A percentile compares a stretch with the other conserved stretches of the same genome.
Evolutionary conservation across 371 early-diverging fungal species (phyloP).

Genomic region (Capillidium heterosporum): DNA sequence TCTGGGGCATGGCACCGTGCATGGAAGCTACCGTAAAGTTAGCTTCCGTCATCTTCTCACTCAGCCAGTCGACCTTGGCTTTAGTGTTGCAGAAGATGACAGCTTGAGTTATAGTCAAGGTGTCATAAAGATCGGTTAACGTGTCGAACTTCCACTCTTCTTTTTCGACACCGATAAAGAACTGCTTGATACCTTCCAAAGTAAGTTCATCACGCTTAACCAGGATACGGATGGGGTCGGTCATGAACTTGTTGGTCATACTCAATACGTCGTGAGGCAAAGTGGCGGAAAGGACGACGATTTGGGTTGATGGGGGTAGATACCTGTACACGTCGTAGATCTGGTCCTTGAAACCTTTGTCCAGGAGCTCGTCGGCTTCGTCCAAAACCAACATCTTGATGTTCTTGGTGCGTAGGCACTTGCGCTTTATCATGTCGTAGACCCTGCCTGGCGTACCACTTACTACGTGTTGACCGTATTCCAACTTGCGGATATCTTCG

Average conservation of each 20-base stretch:
- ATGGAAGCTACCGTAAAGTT: conserved; percentile 96
- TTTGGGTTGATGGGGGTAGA: conserved; percentile 87
- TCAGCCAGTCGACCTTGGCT: conserved; percentile 95
- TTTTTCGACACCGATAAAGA: conserved; percentile 93
- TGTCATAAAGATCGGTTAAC: conserved; percentile 91
- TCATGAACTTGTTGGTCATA: conserved; percentile 93
- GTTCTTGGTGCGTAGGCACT: conserved; percentile 61
- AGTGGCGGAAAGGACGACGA: conserved; percentile 97
- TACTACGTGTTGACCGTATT: conserved; percentile 83
- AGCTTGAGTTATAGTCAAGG: conserved; percentile 91
- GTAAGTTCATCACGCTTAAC: conserved; percentile 99
- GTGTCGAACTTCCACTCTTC: conserved; percentile 95
- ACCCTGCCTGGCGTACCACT: conserved; percentile 99
- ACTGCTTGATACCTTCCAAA: conserved; percentile 99
- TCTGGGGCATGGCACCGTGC: conserved; percentile 97
- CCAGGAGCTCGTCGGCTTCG: conserved; percentile 99
- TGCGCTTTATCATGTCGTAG: conserved; percentile 93
- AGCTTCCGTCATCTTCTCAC: conserved; percentile 79
- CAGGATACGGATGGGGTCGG: conserved; percentile 92
- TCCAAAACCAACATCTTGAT: conserved; percentile 97
- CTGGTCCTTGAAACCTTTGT: conserved; percentile 95
- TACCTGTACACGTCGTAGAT: conserved; percentile 95
- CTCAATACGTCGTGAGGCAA: conserved; percentile 95
- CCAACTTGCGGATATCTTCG: conserved; percentile 82
- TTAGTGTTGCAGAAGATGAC: conserved; percentile 98